Conservation (phyloP, 2,329 filamentous ascomycete species). For the Botryotinia globosa region DNA sequence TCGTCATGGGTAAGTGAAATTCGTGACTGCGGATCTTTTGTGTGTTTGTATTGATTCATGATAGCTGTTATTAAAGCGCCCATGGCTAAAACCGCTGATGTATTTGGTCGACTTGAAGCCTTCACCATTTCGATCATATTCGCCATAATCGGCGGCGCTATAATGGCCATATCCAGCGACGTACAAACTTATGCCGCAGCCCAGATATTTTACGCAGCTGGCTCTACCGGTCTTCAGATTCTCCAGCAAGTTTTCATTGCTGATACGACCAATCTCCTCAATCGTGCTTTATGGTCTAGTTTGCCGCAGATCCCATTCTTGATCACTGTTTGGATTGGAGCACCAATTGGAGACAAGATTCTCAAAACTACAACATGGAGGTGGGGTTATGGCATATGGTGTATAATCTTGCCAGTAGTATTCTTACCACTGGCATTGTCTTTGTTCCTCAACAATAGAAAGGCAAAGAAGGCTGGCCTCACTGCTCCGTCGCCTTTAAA, state of each 20-base stretch:
- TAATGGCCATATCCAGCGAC: slow-evolving; percentile 62
- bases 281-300: slow-evolving; percentile 51
- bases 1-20: slow-evolving; percentile 7
- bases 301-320: slow-evolving; percentile 42
- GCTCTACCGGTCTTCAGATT: slow-evolving; percentile 51
- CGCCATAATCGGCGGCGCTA: slow-evolving; percentile 51
- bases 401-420: slow-evolving; percentile 54
- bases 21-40: slow-evolving; percentile 40
- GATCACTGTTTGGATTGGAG: slow-evolving; percentile 48
- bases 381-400: slow-evolving; percentile 63
- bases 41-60: slow-evolving; percentile 38
- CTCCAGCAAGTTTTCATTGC: slow-evolving; percentile 57
- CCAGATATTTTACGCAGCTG: slow-evolving; percentile 62
- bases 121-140: slow-evolving; percentile 45
- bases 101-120: slow-evolving; percentile 49
- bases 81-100: slow-evolving; percentile 50
- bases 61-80: slow-evolving; percentile 57
- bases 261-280: slow-evolving; percentile 62
- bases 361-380: slow-evolving; percentile 52
- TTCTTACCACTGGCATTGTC: slow-evolving; percentile 54
- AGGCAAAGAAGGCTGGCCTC: slow-evolving; percentile 49
- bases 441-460: slow-evolving; percentile 51
- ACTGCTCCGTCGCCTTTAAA: slow-evolving; percentile 43
- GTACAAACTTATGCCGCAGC: slow-evolving; percentile 58
- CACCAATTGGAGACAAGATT: slow-evolving; percentile 40